A percentile compares a stretch with the other conserved stretches of the same genome.
phyloP scores from a whole-genome alignment of 768 basidiomycete genomes.

The Hygrocybe coccinea region DNA sequence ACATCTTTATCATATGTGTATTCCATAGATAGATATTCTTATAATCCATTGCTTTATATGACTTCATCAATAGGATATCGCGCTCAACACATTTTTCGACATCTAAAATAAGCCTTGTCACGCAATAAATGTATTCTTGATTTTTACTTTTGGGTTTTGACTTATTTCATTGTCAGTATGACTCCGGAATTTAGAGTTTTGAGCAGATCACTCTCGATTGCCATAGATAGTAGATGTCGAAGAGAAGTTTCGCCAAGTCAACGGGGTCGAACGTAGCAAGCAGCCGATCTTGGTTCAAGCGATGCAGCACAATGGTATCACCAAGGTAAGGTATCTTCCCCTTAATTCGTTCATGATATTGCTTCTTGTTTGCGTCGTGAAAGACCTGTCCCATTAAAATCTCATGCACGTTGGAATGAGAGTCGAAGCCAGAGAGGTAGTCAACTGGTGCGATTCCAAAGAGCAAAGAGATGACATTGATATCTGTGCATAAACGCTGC shows the following conservation, averaged over 20 bases:
- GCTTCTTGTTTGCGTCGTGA: background rate
- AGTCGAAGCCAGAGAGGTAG: conserved; percentile 33
- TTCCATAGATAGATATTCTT: too few species aligned
- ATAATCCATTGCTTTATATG: too few species aligned
- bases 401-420: conserved; percentile 35
- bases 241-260: conserved; percentile 35
- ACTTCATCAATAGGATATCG: too few species aligned
- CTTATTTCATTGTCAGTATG: too few species aligned
- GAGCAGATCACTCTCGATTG: too few species aligned
- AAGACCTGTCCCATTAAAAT: conserved; percentile 12
- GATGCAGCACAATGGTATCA: conserved; percentile 15
- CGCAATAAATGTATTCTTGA: too few species aligned
- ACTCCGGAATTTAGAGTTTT: too few species aligned
- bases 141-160: too few species aligned
- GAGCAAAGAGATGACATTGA: conserved; percentile 31
- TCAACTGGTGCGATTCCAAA: conserved; percentile 33
- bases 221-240: conserved; percentile 37
- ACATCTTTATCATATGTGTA: too few species aligned
- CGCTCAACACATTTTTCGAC: too few species aligned
- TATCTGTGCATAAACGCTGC: conserved; percentile 29
- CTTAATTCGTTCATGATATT: conserved; percentile 35
- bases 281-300: background rate
- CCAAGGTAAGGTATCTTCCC: conserved; percentile 34
- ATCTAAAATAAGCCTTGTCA: too few species aligned
- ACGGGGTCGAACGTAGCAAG: conserved; percentile 16